A percentile compares a stretch with the other conserved stretches of the same genome.
These are phyloP conservation scores for Thalassiosira mediterranea DNA, from an alignment of 352 stramenopile species.

Conservation along the genomic window DNA sequence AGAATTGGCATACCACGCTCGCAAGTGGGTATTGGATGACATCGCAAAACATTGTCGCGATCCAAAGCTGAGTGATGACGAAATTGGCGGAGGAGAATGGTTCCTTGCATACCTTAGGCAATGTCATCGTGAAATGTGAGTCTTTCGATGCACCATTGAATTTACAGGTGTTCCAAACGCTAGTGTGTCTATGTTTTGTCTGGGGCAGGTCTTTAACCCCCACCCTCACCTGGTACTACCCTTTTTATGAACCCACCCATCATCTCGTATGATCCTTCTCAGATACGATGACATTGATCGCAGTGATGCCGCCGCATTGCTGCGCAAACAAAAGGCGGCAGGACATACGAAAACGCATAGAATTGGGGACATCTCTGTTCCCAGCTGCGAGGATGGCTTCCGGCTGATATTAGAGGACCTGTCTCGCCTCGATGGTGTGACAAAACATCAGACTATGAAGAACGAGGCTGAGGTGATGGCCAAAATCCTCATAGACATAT, in stretches of 20 bases:
- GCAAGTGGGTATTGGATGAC: constrained; percentile 33
- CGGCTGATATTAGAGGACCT: constrained; percentile 38
- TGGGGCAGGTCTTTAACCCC: too few species aligned
- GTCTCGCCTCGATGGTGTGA: constrained; percentile 1
- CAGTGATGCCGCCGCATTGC: constrained; percentile 35
- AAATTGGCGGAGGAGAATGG: constrained; percentile 55
- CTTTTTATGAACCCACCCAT: too few species aligned
- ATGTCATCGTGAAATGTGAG: constrained; percentile 49
- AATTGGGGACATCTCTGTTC: constrained; percentile 59
- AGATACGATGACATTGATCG: constrained; percentile 53
- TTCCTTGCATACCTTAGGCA: constrained; percentile 51
- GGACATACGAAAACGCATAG: constrained; percentile 45
- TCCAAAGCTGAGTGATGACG: constrained; percentile 53
- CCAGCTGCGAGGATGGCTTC: constrained; percentile 41
- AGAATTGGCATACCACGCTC: constrained; percentile 12
- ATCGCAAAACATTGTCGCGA: constrained; percentile 33
- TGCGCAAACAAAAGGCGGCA: constrained; percentile 40
- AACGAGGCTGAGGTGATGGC: constrained; percentile 47
- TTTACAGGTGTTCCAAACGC: too few species aligned
- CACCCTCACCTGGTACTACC: too few species aligned
- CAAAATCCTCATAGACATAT: constrained; percentile 65
- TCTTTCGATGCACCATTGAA: too few species aligned
- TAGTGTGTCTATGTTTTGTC: too few species aligned
- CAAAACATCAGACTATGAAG: constrained; percentile 12
- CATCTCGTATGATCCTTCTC: not conserved